Conservation (phyloP, 148 eudicot species). For the Cornus kousa region DNA sequence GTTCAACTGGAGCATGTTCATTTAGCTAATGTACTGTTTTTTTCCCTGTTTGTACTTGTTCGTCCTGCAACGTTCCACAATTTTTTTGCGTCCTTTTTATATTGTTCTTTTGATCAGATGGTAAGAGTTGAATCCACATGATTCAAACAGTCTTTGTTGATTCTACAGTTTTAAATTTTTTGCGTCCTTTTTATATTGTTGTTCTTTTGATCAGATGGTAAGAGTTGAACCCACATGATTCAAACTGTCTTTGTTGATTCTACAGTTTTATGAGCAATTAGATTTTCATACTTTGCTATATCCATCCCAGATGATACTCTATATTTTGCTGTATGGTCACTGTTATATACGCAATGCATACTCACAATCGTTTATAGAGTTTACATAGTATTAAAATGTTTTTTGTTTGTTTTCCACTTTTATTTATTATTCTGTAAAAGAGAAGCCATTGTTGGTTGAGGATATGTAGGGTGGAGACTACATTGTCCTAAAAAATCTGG, state of each 20-base stretch:
- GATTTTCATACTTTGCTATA: neutral
- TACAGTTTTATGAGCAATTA: neutral
- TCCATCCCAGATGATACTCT: no score
- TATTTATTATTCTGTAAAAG: conserved; percentile 58
- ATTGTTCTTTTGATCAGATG: no score
- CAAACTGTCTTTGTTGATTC: neutral
- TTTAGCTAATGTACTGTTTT: no score
- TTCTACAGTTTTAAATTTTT: no score
- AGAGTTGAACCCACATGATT: neutral
- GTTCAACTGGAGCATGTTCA: neutral
- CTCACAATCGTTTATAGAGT: no score
- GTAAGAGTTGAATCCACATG: no score
- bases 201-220: neutral
- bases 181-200: no score
- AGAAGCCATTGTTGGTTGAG: conserved; percentile 65
- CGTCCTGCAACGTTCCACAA: no score
- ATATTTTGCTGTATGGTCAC: neutral
- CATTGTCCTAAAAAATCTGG: conserved; percentile 72
- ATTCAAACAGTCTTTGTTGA: no score
- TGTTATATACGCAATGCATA: neutral
- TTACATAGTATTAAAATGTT: no score
- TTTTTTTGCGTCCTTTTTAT: no score
- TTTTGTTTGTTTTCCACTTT: neutral
- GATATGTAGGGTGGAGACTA: conserved; percentile 94
- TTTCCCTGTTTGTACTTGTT: neutral